phyloP scores from a whole-genome alignment of 1,284 basidiomycete genomes.

The Puccinia brachypodii region DNA sequence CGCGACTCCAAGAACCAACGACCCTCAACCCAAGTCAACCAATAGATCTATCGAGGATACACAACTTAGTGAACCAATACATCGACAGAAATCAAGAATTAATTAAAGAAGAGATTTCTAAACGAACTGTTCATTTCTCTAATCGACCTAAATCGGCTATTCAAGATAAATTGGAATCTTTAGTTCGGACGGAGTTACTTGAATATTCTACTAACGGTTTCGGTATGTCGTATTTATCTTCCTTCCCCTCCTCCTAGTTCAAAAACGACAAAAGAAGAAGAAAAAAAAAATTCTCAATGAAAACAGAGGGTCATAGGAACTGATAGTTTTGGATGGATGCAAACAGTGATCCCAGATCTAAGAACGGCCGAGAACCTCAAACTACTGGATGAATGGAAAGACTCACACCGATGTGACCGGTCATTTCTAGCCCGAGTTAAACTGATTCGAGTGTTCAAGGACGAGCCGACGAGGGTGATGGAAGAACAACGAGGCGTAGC shows the following conservation, averaged over 20 bases:
- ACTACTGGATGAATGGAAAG: slow-evolving; percentile 15
- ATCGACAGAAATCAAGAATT: neutral
- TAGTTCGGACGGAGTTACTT: neutral
- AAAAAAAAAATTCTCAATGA: neutral
- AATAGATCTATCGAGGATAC: neutral
- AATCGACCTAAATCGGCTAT: neutral
- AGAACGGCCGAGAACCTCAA: slow-evolving; percentile 23
- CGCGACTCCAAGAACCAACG: neutral
- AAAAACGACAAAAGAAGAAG: neutral
- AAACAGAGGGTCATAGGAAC: neutral
- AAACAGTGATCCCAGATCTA: slow-evolving; percentile 32
- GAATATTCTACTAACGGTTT: slow-evolving; percentile 27
- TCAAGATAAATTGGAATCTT: slow-evolving; percentile 13
- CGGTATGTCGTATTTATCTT: neutral
- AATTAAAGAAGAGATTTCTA: neutral
- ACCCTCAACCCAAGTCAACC: neutral
- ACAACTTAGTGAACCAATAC: slow-evolving; percentile 12
- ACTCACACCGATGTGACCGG: slow-evolving; percentile 16
- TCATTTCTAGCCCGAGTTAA: slow-evolving; percentile 35
- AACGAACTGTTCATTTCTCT: neutral
- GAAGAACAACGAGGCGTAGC: slow-evolving; percentile 33
- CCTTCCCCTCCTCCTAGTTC: neutral
- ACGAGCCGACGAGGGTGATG: neutral
- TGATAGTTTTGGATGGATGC: neutral
- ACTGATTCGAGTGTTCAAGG: slow-evolving; percentile 32